These are phyloP conservation scores for Aspergillus udagawae DNA, from an alignment of 2,329 filamentous ascomycete species.

Conservation along the genomic window DNA sequence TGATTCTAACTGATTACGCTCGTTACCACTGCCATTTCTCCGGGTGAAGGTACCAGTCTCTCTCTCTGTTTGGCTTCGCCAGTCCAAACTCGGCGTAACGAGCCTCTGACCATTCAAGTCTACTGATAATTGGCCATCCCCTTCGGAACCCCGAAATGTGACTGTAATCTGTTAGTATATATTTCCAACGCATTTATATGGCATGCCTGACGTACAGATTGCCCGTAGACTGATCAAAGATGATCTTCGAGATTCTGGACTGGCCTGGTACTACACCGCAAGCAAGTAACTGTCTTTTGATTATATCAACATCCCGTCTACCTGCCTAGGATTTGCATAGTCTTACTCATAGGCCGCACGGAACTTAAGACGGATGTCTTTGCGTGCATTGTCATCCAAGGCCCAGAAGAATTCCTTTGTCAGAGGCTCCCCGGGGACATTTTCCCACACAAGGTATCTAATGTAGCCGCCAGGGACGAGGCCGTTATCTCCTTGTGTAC, in stretches of 20 bases:
- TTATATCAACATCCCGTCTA: slow-evolving; percentile 5
- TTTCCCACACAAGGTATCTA: slow-evolving; percentile 16
- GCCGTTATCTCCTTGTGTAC: slow-evolving; percentile 9
- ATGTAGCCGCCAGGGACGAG: slow-evolving; percentile 15
- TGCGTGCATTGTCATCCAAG: slow-evolving; percentile 7
- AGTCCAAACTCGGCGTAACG: slow-evolving; percentile 12
- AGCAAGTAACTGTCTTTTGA: slow-evolving; percentile 10
- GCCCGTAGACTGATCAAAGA: slow-evolving; percentile 14
- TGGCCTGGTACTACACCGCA: slow-evolving; percentile 7
- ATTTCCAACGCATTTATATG: slow-evolving; percentile 4
- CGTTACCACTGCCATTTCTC: slow-evolving; percentile 10
- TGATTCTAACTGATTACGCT: no score
- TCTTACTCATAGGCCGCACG: slow-evolving; percentile 16
- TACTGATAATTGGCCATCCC: slow-evolving; percentile 11
- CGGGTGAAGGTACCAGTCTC: slow-evolving; percentile 8
- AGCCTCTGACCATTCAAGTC: slow-evolving; percentile 11
- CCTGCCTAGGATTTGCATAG: slow-evolving; percentile 5
- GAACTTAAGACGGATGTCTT: slow-evolving; percentile 15
- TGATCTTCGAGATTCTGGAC: slow-evolving; percentile 14
- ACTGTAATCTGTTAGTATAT: slow-evolving; percentile 9
- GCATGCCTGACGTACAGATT: slow-evolving; percentile 11
- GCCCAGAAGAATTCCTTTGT: slow-evolving; percentile 14
- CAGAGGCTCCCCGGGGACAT: slow-evolving; percentile 11
- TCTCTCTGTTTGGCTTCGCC: slow-evolving; percentile 4
- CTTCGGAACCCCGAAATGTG: slow-evolving; percentile 12